phyloP scores from a whole-genome alignment of 2,329 filamentous ascomycete species.

The Aureobasidium vineae region DNA sequence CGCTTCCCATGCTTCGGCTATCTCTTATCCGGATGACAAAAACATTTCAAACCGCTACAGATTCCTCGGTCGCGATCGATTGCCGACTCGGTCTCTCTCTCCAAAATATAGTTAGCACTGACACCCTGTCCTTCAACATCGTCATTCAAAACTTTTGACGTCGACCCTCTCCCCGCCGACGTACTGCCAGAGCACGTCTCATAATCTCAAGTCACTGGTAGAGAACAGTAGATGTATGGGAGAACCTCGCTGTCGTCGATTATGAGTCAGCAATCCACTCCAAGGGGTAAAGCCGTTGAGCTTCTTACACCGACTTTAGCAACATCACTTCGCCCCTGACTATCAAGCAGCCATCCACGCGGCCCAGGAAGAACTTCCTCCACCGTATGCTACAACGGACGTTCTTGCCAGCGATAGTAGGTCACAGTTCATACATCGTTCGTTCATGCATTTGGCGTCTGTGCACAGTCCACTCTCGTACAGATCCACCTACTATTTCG shows the following conservation, averaged over 20 bases:
- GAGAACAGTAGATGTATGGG: neutral
- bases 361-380: neutral
- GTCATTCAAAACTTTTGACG: neutral
- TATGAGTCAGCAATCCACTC: neutral
- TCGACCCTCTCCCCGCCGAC: neutral
- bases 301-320: neutral
- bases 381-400: neutral
- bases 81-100: neutral
- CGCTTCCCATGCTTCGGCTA: neutral
- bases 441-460: neutral
- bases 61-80: neutral
- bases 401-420: neutral
- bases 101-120: too few species aligned
- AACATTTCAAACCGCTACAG: neutral
- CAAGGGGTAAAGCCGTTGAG: conserved; percentile 12
- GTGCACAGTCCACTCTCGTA: neutral
- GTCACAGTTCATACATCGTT: neutral
- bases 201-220: neutral
- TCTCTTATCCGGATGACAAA: neutral
- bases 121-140: neutral
- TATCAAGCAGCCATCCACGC: neutral
- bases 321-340: neutral
- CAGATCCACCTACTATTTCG: neutral
- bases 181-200: neutral
- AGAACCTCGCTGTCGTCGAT: neutral